Conservation (phyloP, 2,329 filamentous ascomycete species). For the Cercospora sp. region DNA sequence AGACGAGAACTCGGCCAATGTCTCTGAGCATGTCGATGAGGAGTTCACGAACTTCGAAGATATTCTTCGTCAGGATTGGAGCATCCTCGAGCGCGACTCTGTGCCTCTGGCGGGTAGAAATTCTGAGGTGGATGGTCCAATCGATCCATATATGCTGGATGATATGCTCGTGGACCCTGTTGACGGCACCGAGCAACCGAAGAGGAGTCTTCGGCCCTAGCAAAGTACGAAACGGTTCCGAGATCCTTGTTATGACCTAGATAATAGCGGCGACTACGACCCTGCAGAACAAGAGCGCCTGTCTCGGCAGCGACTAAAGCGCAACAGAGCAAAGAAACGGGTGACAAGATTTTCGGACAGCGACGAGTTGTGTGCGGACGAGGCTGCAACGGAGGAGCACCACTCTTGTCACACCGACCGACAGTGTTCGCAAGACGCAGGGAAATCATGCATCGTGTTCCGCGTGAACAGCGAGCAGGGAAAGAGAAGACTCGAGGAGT, state of each 20-base stretch:
- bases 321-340: slow-evolving; percentile 1
- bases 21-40: background rate
- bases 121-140: background rate
- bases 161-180: background rate
- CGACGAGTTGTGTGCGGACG: background rate
- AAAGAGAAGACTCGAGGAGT: background rate
- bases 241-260: background rate
- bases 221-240: slow-evolving; percentile 2
- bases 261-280: slow-evolving; percentile 6
- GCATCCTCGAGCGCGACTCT: background rate
- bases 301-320: background rate
- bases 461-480: background rate
- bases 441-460: background rate
- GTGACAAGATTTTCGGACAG: background rate
- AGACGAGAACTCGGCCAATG: background rate
- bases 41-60: background rate
- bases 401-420: background rate
- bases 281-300: background rate
- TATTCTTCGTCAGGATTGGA: background rate
- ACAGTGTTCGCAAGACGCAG: background rate
- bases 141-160: background rate
- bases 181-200: background rate
- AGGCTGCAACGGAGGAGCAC: background rate
- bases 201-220: background rate
- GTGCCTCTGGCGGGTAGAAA: background rate